These are phyloP conservation scores for Filobasidium floriforme DNA, from an alignment of 768 basidiomycete species.

Conservation along the genomic window DNA sequence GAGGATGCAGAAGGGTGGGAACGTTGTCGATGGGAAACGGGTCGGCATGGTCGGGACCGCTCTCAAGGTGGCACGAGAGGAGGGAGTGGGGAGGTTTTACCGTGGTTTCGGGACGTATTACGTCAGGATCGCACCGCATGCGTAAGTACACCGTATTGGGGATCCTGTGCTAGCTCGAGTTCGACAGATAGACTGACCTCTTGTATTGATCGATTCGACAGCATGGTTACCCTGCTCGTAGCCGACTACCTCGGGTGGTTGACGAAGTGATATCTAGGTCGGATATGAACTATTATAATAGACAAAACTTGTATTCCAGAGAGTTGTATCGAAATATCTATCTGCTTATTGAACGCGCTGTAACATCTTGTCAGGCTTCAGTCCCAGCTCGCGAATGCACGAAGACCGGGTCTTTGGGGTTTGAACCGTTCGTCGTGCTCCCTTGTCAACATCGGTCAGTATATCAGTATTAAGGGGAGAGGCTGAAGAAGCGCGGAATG, in stretches of 20 bases:
- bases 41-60: slow-evolving; percentile 20
- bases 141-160: slow-evolving; percentile 6
- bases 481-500: too few species aligned
- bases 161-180: neutral
- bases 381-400: too few species aligned
- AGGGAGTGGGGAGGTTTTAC: slow-evolving; percentile 22
- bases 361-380: too few species aligned
- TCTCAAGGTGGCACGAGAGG: slow-evolving; percentile 23
- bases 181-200: neutral
- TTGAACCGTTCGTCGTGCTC: too few species aligned
- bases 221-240: slow-evolving; percentile 27
- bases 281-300: too few species aligned
- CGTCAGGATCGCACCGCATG: slow-evolving; percentile 23
- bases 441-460: too few species aligned
- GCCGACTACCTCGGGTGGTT: slow-evolving; percentile 24
- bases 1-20: slow-evolving; percentile 22
- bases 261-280: slow-evolving; percentile 12
- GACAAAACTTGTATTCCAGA: too few species aligned
- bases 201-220: neutral
- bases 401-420: too few species aligned
- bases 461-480: too few species aligned
- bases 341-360: too few species aligned
- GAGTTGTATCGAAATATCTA: too few species aligned
- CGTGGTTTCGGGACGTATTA: slow-evolving; percentile 24
- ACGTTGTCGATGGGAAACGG: slow-evolving; percentile 14